Evolutionary conservation across 225 moss, liverwort and hornwort genomes (phyloP), one percentile per base, ranked within the genome.

Genomic region (Sphagnum contortum): DNA sequence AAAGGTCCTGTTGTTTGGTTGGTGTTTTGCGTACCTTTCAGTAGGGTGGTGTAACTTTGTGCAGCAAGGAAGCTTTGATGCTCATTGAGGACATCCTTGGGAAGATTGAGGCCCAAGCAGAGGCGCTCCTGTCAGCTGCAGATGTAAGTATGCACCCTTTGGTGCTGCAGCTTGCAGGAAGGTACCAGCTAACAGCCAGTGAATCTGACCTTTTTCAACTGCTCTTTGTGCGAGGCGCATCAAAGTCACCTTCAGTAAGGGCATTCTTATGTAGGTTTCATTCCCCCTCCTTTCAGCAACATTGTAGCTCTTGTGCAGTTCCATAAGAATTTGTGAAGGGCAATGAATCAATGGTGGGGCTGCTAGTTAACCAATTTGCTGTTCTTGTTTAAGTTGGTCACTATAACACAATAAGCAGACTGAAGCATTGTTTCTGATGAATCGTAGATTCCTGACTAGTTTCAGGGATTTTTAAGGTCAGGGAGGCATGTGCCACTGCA

Each of bases 181-280:
- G 79, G 12, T 86, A 86, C 74, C 74, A 67, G 12, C 76, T 86
- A 3, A 71, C 73, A 4, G 47, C 71, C 4, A 76, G 70, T 62
- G 85, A 86, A 68, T 73, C 76, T 50, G 85, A 86, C 69, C 62
- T 79, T 12, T 86, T 86, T 59, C 85, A 86, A 71, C 62, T 86
- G 54, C 74, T 86, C 9, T 86, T 86, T 74, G 76, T 86, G 72
- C 72, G 85, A 7, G 79, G 85, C 49, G 85, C 81, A 60, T 86
- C 85, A 12, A 86, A 81, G 66, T 50, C 79, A 48, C 66, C 72
- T 68, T 71, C 85, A 45, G 79, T 86, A 5, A 75, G 79, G 71
- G 76, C 76, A 29, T 73, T 81, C 59, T 65, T 86, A 67, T 74
- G 81, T 76, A 54, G 54, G 64, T 60, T 9, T 48, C 50, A 67